phyloP scores from a whole-genome alignment of 1,284 basidiomycete genomes.

The Cystobasidium pallidum region DNA sequence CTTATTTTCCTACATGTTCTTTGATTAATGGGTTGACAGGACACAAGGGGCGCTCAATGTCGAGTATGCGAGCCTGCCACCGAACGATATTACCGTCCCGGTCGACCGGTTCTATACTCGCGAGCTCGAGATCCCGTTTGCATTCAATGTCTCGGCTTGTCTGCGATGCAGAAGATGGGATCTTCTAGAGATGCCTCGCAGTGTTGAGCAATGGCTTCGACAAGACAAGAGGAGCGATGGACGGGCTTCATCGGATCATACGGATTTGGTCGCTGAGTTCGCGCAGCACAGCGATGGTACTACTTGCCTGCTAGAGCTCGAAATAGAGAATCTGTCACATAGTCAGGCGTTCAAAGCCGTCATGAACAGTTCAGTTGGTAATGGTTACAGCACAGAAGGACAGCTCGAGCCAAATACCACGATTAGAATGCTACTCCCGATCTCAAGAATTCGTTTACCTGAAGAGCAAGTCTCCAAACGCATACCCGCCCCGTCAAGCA shows the following conservation, averaged over 20 bases:
- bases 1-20: no score
- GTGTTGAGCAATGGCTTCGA: neutral
- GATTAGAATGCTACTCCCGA: constrained; percentile 77
- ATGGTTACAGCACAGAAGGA: constrained; percentile 39
- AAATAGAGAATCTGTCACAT: constrained; percentile 79
- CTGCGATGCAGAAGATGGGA: constrained; percentile 64
- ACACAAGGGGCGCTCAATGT: constrained; percentile 75
- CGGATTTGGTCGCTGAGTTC: constrained; percentile 51
- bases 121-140: constrained; percentile 63
- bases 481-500: constrained; percentile 79
- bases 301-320: constrained; percentile 82
- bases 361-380: constrained; percentile 58
- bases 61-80: constrained; percentile 67
- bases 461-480: constrained; percentile 65
- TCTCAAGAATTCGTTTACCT: constrained; percentile 69
- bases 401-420: constrained; percentile 68
- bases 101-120: constrained; percentile 72
- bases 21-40: constrained; percentile 61
- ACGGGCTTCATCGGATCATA: constrained; percentile 45
- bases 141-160: constrained; percentile 70
- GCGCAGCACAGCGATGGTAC: constrained; percentile 61
- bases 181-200: constrained; percentile 17
- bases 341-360: constrained; percentile 84
- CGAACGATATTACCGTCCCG: constrained; percentile 37
- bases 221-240: constrained; percentile 19